Evolutionary conservation across 148 eudicot species (phyloP).

Genomic region (Talinum fruticosum): DNA sequence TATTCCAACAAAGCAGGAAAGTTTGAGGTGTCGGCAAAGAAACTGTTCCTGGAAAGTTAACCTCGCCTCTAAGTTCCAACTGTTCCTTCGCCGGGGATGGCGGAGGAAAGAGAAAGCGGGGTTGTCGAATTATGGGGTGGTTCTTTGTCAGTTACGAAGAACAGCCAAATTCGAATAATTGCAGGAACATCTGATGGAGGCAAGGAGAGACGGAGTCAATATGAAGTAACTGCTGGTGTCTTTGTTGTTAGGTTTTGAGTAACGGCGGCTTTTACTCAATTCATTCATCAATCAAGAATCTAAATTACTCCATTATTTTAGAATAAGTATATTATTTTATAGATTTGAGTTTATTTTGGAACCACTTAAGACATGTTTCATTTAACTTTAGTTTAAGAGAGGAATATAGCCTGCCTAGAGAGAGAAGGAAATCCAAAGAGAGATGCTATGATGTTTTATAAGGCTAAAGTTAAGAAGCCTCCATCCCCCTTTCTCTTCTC

Average conservation of each 20-base stretch:
- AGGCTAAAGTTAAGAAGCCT: no score
- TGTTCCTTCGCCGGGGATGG: background rate
- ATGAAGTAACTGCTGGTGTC: background rate
- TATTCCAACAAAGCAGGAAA: background rate
- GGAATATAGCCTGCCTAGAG: no score
- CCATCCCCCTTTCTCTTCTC: no score
- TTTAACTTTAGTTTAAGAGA: no score
- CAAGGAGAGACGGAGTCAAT: background rate
- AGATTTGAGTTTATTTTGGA: no score
- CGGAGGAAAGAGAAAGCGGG: background rate
- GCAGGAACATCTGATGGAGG: background rate
- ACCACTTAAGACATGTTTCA: no score
- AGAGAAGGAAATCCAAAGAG: no score
- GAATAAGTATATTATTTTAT: no score
- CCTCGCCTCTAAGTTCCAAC: background rate
- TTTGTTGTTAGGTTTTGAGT: background rate
- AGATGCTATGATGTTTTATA: no score
- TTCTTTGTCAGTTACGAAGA: background rate
- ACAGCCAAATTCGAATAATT: background rate
- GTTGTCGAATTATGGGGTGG: background rate
- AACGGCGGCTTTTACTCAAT: background rate
- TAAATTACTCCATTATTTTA: no score
- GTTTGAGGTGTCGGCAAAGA: slow-evolving; percentile 13
- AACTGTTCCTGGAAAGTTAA: background rate
- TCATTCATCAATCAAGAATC: background rate